phyloP scores from a whole-genome alignment of 257 asterid genomes.

The Orobanche coerulescens region DNA sequence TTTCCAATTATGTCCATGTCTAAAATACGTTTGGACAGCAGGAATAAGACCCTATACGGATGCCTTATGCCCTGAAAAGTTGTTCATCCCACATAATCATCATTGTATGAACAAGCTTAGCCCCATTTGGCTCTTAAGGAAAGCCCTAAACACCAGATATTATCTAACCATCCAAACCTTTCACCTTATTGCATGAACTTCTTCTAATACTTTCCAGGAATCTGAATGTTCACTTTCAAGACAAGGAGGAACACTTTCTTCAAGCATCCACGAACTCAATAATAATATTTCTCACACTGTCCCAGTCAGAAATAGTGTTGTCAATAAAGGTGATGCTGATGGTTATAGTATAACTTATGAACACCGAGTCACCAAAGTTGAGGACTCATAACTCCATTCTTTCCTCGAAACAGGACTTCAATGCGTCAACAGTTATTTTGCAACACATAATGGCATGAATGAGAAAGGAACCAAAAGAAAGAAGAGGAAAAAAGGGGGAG shows the following conservation, averaged over 20 bases:
- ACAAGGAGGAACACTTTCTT: background rate
- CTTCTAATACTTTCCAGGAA: background rate
- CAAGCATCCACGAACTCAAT: conserved; percentile 6
- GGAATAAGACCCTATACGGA: too few species aligned
- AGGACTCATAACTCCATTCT: background rate
- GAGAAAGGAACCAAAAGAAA: background rate
- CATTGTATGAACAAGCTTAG: too few species aligned
- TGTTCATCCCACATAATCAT: too few species aligned
- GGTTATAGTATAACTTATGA: background rate
- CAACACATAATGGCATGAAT: background rate
- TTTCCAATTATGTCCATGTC: too few species aligned
- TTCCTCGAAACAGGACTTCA: background rate
- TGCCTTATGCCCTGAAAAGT: too few species aligned
- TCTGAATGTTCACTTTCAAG: background rate
- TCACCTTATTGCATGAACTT: background rate
- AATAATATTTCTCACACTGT: background rate
- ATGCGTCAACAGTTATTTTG: background rate
- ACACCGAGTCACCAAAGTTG: background rate
- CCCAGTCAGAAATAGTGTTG: conserved; percentile 3
- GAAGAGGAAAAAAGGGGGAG: background rate
- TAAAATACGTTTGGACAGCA: too few species aligned
- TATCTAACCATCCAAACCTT: conserved; percentile 3
- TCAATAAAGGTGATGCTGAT: background rate
- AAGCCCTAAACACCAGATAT: background rate
- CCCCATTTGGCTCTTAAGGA: background rate